These are phyloP conservation scores for Salix suchowensis DNA, from an alignment of 345 rosid genomes.

Conservation along the genomic window DNA sequence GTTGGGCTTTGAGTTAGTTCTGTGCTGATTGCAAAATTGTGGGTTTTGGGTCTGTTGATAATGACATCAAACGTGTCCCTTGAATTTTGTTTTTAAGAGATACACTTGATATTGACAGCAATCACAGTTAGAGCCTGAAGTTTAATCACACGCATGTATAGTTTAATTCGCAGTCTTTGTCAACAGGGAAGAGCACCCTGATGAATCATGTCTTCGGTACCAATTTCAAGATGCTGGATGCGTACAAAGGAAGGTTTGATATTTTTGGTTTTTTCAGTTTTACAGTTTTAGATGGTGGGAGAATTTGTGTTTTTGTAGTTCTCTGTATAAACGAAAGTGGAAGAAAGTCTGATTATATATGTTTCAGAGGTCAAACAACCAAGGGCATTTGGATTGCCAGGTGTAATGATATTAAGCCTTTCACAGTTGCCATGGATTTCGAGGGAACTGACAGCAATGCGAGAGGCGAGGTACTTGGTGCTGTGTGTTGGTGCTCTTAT, in stretches of 20 bases:
- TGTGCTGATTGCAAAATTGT: too few species aligned
- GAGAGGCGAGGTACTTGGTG: not conserved
- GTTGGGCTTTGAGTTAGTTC: too few species aligned
- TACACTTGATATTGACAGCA: too few species aligned
- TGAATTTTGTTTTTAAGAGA: too few species aligned
- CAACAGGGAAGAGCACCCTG: not conserved
- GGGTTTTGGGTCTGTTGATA: too few species aligned
- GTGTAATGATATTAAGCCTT: slow-evolving; percentile 57
- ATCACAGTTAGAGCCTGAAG: too few species aligned
- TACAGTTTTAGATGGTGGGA: slow-evolving; percentile 11
- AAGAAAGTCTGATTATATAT: not conserved
- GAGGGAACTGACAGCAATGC: not conserved
- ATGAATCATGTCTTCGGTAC: not conserved
- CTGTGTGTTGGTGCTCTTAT: not conserved
- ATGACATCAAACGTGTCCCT: too few species aligned
- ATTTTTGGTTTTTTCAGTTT: not conserved
- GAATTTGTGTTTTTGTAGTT: not conserved
- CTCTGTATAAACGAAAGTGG: not conserved
- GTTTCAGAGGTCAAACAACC: not conserved
- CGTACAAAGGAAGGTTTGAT: not conserved
- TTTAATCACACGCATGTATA: not conserved
- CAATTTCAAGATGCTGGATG: not conserved
- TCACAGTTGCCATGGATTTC: slow-evolving; percentile 57
- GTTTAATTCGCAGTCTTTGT: not conserved
- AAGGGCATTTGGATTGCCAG: not conserved